phyloP scores from a whole-genome alignment of 2,329 filamentous ascomycete species.

The Pleoardoris graminearum region DNA sequence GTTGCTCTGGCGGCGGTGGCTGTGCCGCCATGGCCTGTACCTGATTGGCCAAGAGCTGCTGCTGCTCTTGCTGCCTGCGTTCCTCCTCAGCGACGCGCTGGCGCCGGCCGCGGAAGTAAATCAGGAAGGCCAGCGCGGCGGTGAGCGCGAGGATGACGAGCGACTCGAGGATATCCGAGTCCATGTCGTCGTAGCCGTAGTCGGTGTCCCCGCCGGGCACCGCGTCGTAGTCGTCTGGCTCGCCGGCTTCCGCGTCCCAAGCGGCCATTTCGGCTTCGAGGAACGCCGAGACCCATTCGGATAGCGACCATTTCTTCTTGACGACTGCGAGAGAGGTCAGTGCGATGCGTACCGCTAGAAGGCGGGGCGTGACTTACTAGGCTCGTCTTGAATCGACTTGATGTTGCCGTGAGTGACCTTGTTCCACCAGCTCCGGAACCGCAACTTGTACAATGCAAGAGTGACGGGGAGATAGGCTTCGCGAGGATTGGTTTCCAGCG shows the following conservation, averaged over 20 bases:
- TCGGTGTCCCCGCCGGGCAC: conserved; percentile 59
- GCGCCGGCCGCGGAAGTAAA: conserved; percentile 78
- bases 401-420: conserved; percentile 86
- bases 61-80: conserved; percentile 32
- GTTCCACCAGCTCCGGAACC: conserved; percentile 90
- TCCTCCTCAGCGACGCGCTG: conserved; percentile 51
- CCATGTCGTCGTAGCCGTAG: conserved; percentile 64
- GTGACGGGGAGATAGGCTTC: conserved; percentile 95
- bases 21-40: conserved; percentile 18
- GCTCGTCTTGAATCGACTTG: conserved; percentile 89
- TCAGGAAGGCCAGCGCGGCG: conserved; percentile 71
- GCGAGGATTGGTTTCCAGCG: conserved; percentile 78
- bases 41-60: conserved; percentile 37
- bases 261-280: conserved; percentile 63
- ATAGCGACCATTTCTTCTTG: conserved; percentile 74
- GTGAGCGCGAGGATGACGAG: conserved; percentile 80
- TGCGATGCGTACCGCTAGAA: background rate
- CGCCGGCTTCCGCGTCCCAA: conserved; percentile 58
- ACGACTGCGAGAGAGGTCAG: conserved; percentile 54
- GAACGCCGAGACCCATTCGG: conserved; percentile 87
- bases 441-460: conserved; percentile 81
- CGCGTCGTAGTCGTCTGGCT: conserved; percentile 51
- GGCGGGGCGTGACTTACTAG: conserved; percentile 60
- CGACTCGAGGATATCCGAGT: conserved; percentile 82
- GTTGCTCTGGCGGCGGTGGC: conserved; percentile 37